Evolutionary conservation across 148 eudicot species (phyloP).

Genomic region (Selenicereus undatus): DNA sequence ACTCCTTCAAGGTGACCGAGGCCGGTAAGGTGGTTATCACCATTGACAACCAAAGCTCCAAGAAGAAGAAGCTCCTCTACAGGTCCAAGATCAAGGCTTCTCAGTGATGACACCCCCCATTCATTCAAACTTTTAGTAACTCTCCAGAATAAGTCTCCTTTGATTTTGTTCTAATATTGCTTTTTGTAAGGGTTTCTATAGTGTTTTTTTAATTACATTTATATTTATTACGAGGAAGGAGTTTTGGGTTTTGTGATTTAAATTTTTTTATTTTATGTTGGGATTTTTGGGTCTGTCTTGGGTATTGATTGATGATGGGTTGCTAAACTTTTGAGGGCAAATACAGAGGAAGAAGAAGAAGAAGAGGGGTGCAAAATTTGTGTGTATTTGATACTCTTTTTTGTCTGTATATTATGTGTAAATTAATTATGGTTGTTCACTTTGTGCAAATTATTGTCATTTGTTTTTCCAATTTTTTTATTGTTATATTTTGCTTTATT

Average conservation of each 20-base stretch:
- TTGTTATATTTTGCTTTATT: not conserved
- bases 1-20: slow-evolving; percentile 49
- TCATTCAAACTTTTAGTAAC: slow-evolving; percentile 15
- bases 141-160: slow-evolving; percentile 1
- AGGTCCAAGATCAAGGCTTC: slow-evolving; percentile 54
- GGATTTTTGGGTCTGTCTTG: too few species aligned
- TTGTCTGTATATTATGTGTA: slow-evolving; percentile 34
- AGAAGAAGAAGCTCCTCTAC: slow-evolving; percentile 64
- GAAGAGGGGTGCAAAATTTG: slow-evolving; percentile 17
- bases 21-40: slow-evolving; percentile 49
- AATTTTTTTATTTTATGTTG: not conserved
- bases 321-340: slow-evolving; percentile 21
- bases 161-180: not conserved
- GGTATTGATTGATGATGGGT: not conserved
- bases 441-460: slow-evolving; percentile 11
- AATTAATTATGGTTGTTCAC: slow-evolving; percentile 23
- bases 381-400: slow-evolving; percentile 27
- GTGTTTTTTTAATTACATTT: slow-evolving; percentile 7
- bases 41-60: slow-evolving; percentile 50
- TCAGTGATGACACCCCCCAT: slow-evolving; percentile 11
- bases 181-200: too few species aligned
- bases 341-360: slow-evolving; percentile 23
- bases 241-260: slow-evolving; percentile 25
- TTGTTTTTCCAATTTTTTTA: not conserved
- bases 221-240: slow-evolving; percentile 5